Evolutionary conservation across 768 basidiomycete species (phyloP), one percentile per base, ranked within the genome.

Genomic region (Rhizopogon vulgaris): DNA sequence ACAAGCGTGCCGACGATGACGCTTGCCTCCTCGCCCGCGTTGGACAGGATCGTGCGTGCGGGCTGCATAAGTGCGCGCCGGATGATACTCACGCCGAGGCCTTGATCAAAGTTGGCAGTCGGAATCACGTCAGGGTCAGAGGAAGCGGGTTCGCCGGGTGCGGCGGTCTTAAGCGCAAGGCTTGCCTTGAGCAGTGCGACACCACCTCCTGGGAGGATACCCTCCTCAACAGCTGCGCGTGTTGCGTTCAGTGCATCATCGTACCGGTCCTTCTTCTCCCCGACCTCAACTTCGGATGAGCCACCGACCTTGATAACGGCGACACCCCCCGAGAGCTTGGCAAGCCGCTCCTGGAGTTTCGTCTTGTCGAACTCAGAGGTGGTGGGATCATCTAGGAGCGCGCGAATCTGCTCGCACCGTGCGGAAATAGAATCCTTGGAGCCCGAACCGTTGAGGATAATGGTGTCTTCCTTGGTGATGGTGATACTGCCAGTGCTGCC

Each of bases 241-340:
- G 95, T 98, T n/a, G 94, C 94, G 69, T 96, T 96, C 42, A 97
- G 78, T 1, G 94, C 94, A 65, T 95, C 93, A 60, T 97, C 94
- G 64, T 96, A 97, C 36, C 94, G 80, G 68, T 98, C 95, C 83
- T 98, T 96, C 90, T 97, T 98, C 81, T 98, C 95, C 6, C 94
- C 80, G 54, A 98, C 95, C 73, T 97, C 95, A 48, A 97, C 95
- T 70, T 98, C 95, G 48, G 80, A 83, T 22, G 85, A 74, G 15
- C 95, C 95, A 51, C 95, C 95, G 56, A 97, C 95, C 73, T 92
- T 94, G 80, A 97, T 97, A 71, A 98, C 94, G 14, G 95, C 95
- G 42, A 98, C 95, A 71, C 95, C 94, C 41, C 95, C 95, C 40
- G 82, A 83, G 49, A 98, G 78, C 79, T 99, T 98, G 57, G 95